Conservation (phyloP, 192 early-diverging fungal species). For the Chytriomyces sp. region DNA sequence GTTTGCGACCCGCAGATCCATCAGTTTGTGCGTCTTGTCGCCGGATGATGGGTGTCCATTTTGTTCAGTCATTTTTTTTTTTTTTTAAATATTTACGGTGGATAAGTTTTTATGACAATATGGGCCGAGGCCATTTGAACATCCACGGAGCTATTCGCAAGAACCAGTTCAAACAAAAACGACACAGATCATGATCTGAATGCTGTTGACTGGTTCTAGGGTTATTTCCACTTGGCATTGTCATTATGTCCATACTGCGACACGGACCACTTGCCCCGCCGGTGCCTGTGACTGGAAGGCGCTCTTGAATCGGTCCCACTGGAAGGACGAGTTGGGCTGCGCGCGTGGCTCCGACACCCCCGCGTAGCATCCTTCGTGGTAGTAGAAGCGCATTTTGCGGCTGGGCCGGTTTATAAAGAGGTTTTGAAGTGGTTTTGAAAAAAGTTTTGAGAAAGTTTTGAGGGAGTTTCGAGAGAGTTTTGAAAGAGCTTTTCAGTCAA, state of each 20-base stretch:
- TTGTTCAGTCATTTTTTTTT: too few species aligned
- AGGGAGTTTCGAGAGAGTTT: too few species aligned
- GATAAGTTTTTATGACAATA: too few species aligned
- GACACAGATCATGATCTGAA: too few species aligned
- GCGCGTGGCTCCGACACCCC: slow-evolving; percentile 49
- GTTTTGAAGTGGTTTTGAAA: too few species aligned
- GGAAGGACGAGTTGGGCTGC: slow-evolving; percentile 40
- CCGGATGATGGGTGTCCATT: background rate
- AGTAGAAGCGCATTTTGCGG: slow-evolving; percentile 57
- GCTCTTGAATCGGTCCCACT: slow-evolving; percentile 24
- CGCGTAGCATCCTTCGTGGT: slow-evolving; percentile 47
- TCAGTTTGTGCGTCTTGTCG: slow-evolving; percentile 30
- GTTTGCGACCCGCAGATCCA: slow-evolving; percentile 79
- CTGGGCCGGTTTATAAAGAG: too few species aligned
- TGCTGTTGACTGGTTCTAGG: too few species aligned
- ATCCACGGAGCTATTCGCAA: background rate
- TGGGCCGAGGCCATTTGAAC: too few species aligned
- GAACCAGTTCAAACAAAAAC: background rate
- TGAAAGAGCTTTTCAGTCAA: too few species aligned
- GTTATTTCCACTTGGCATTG: slow-evolving; percentile 13
- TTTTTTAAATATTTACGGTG: too few species aligned
- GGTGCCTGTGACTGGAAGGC: slow-evolving; percentile 39
- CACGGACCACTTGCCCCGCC: slow-evolving; percentile 51
- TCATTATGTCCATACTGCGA: slow-evolving; percentile 45
- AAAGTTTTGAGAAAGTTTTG: too few species aligned